phyloP scores from a whole-genome alignment of 140 eudicot species.

The Senecio squalidus region DNA sequence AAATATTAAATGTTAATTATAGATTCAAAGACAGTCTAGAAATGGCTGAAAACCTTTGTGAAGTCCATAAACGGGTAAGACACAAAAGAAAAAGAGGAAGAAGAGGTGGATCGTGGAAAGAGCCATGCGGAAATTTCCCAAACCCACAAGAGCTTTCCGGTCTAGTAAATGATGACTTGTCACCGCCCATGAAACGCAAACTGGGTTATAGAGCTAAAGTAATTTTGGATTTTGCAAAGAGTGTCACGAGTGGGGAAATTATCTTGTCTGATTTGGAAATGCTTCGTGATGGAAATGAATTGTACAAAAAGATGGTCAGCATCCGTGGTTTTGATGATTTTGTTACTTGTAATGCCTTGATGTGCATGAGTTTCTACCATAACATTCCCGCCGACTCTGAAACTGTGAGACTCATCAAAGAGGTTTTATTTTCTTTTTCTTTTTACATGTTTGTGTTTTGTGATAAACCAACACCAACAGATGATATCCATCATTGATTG shows the following conservation, averaged over 20 bases:
- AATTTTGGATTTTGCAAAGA: conserved; percentile 20
- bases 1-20: no score
- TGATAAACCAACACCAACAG: no score
- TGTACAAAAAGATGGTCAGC: neutral
- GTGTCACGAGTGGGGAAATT: conserved; percentile 16
- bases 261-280: neutral
- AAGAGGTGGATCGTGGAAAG: neutral
- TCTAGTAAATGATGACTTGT: neutral
- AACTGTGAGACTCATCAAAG: conserved; percentile 28
- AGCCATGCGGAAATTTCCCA: conserved; percentile 39
- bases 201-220: conserved; percentile 24
- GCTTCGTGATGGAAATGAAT: neutral
- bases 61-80: neutral
- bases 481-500: no score
- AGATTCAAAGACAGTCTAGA: conserved; percentile 34
- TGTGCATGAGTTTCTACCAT: conserved; percentile 50
- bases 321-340: conserved; percentile 36
- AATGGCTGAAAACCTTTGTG: conserved; percentile 36
- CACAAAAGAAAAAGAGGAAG: conserved; percentile 7
- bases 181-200: neutral
- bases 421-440: no score
- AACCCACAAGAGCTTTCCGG: conserved; percentile 28
- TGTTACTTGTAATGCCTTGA: conserved; percentile 22
- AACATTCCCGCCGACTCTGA: conserved; percentile 44
- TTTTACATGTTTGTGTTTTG: no score